Base-by-base conservation (phyloP, 306 rosid genomes). In the Citrullus colocynthis region DNA sequence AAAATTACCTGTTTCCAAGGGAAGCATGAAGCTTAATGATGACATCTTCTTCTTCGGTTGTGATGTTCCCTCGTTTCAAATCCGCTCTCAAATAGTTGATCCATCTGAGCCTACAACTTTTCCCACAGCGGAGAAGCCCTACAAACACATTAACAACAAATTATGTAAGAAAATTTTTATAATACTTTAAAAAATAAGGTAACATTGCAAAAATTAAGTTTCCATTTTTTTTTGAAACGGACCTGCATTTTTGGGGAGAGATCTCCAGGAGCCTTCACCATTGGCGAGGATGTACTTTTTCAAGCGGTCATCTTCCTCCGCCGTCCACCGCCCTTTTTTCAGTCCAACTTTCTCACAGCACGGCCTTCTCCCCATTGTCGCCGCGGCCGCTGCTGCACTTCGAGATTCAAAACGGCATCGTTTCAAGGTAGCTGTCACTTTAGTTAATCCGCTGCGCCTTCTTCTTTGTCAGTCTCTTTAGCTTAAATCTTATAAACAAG, bases 201-300 rank as follows among this genome's bases (percentile, higher is more conserved):
- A 42, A 42, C 45, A 41, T 41, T 5, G 6, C 51, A 0, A 14
- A 14, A 51, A 5, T 15, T 3, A 4, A 14, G 18, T 52, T 51
- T 51, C 4, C 15, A 10, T 24, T 7, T 20, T 58, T 58, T 58
- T 7, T 55, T 3, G 4, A 10, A 72, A 44, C 15, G 2, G 15
- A 93, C 98, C 98, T 76, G 98, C 96, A 88, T 88, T 88, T 64
- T 86, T 88, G 13, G 98, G 98, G 63, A 93, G 79, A 13, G 91
- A 82, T 79, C 98, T 93, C 98, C 98, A 93, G 6, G 93, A 88
- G 1, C 98, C 98, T 86, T 91, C 97, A 6, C 98, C 98, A 60
- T 90, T 91, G 28, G 82, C 88, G 2, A 78, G 89, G 76, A 93
- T 85, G 74, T 88, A 88, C 9, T 83, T 82, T 17, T 49, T 82